Percentiles rank a stretch among this genome's conserved stretches.
These are phyloP conservation scores for Lophium mytilinum DNA, from an alignment of 495 filamentous ascomycete species.

Conservation along the genomic window DNA sequence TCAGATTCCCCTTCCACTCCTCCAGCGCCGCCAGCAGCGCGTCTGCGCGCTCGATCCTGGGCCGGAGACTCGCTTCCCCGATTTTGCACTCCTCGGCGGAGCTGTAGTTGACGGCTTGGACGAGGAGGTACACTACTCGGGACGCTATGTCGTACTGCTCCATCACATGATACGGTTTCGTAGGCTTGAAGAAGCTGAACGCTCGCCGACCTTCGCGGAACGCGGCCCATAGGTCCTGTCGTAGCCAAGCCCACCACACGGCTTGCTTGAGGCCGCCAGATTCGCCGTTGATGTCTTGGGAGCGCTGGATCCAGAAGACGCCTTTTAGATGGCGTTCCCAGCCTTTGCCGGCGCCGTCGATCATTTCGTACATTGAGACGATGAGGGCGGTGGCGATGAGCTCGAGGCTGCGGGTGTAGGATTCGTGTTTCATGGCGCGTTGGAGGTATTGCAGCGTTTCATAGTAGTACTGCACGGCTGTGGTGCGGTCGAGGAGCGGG, in stretches of 20 bases:
- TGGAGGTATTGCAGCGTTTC: slow-evolving; percentile 35
- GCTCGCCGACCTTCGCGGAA: slow-evolving; percentile 25
- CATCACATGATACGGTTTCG: background rate
- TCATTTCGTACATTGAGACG: slow-evolving; percentile 32
- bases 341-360: slow-evolving; percentile 19
- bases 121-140: background rate
- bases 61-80: background rate
- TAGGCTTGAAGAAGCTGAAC: slow-evolving; percentile 25
- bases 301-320: slow-evolving; percentile 36
- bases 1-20: too few species aligned
- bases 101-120: background rate
- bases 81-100: background rate
- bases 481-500: too few species aligned
- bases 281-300: slow-evolving; percentile 33
- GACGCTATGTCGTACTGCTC: background rate
- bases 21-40: too few species aligned
- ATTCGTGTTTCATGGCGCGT: slow-evolving; percentile 29
- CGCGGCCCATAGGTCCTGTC: slow-evolving; percentile 32
- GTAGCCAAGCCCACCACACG: slow-evolving; percentile 37
- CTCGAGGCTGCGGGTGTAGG: slow-evolving; percentile 31
- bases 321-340: slow-evolving; percentile 34
- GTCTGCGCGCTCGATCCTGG: background rate
- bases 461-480: slow-evolving; percentile 32
- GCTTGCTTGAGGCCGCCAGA: slow-evolving; percentile 31
- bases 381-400: slow-evolving; percentile 32